Evolutionary conservation across 495 filamentous ascomycete species (phyloP), one percentile per base, ranked within the genome.

Genomic region (Aspergillus sclerotioniger): DNA sequence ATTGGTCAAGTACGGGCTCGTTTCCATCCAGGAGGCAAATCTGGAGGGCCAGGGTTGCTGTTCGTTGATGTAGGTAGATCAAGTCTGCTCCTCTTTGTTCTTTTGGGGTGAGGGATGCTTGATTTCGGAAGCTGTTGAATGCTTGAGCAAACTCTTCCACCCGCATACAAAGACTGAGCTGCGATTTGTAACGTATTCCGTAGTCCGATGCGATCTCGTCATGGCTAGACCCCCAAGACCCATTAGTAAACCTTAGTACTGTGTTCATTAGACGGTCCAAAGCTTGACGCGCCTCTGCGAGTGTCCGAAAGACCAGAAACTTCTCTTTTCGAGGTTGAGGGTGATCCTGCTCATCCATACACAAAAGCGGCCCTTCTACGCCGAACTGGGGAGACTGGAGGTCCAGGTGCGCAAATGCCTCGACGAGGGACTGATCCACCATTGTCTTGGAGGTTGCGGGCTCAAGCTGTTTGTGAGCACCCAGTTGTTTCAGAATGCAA

Each of bases 41-140:
- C 17, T 64, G 59, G 29, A 62, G 39, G n/a, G 55, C n/a, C 1
- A 64, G 31, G 0, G 48, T 25, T 13, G 48, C 56, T 35, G 54
- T 50, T 13, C 35, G 51, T n/a, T 57, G 51, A 17, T 66, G 64
- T 12, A 66, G 48, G 37, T 54, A 47, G 20, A 66, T 54, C 2
- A 66, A 10, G 16, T 58, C 57, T 6, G 60, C 45, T 3, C 57
- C 64, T 16, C 64, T 54, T 17, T 56, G 37, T 17, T 55, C 58
- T 49, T 58, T 48, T 4, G 29, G 13, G 25, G 33, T 53, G 15
- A 10, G 1, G 33, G 19, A 10, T 32, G 8, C 13, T 3, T 37
- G 25, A 10, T 9, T 12, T 5, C 17, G 46, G 4, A 28, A 49
- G 29, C 2, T 44, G 31, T 20, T 41, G 45, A 29, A 37, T 8